Evolutionary conservation across 768 basidiomycete species (phyloP).

Genomic region (Russula earlei): DNA sequence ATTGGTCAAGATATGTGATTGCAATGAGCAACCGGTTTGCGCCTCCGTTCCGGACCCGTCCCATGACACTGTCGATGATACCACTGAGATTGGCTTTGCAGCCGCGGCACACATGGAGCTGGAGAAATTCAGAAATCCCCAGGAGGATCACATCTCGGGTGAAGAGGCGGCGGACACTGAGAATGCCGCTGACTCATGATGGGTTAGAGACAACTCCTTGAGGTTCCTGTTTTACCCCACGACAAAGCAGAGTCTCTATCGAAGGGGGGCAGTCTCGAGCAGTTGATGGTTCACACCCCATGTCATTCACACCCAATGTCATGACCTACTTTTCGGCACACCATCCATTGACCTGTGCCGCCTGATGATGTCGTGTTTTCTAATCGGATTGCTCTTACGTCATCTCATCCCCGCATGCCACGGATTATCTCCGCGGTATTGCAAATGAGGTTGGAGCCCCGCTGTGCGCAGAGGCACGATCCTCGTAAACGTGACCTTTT

Average conservation of each 20-base stretch:
- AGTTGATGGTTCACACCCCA: not conserved
- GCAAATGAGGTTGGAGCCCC: no score
- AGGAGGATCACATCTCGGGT: conserved; percentile 17
- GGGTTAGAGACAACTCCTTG: not conserved
- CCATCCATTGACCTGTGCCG: not conserved
- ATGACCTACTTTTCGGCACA: not conserved
- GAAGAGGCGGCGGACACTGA: conserved; percentile 7
- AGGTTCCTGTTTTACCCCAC: not conserved
- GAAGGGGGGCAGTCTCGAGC: not conserved
- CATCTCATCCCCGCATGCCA: not conserved
- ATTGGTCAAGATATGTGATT: conserved; percentile 37
- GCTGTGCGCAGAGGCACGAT: no score
- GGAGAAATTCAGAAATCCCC: conserved; percentile 6
- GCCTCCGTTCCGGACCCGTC: not conserved
- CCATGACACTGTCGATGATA: conserved; percentile 28
- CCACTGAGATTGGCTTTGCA: conserved; percentile 45
- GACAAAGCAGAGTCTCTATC: not conserved
- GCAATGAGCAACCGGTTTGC: conserved; percentile 23
- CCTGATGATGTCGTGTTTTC: not conserved
- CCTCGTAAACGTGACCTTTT: no score
- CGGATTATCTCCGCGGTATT: not conserved
- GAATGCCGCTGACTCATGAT: not conserved
- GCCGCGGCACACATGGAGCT: conserved; percentile 30
- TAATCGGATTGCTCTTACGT: not conserved
- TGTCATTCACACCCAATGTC: not conserved